A percentile compares a stretch with the other conserved stretches of the same genome.
Conservation (phyloP, 495 filamentous ascomycete species). For the Hyaloscypha hepaticicola region DNA sequence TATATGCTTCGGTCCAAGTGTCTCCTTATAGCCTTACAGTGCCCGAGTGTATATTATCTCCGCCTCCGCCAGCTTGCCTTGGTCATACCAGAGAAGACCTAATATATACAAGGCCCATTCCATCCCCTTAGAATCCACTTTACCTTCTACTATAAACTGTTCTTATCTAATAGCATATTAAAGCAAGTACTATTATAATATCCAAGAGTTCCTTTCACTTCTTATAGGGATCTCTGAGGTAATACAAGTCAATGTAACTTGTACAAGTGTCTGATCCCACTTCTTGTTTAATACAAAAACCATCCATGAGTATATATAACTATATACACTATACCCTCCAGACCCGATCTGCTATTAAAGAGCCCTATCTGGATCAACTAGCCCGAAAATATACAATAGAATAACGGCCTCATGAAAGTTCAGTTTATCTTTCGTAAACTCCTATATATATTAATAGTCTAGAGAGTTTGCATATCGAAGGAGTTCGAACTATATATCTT, state of each 20-base stretch:
- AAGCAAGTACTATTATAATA: conserved; percentile 36
- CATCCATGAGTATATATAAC: conserved; percentile 38
- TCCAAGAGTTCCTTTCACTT: conserved; percentile 30
- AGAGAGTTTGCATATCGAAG: conserved; percentile 14
- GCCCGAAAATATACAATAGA: conserved; percentile 29
- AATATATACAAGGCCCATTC: conserved; percentile 25
- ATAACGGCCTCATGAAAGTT: conserved; percentile 20
- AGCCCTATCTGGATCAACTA: conserved; percentile 27
- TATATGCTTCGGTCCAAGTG: conserved; percentile 38
- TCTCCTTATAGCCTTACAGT: conserved; percentile 38
- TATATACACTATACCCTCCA: conserved; percentile 37
- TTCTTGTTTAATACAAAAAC: conserved; percentile 33
- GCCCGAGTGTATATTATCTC: background rate
- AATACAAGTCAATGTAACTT: conserved; percentile 26
- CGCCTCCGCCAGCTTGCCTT: conserved; percentile 20
- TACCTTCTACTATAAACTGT: background rate
- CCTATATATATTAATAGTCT: conserved; percentile 15
- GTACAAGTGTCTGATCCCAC: conserved; percentile 25
- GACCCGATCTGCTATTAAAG: conserved; percentile 22
- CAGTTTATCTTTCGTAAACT: conserved; percentile 21
- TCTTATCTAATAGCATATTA: conserved; percentile 35
- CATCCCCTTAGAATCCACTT: background rate
- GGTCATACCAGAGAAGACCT: conserved; percentile 30
- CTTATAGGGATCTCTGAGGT: conserved; percentile 16
- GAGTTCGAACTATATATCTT: conserved; percentile 50